A percentile compares a stretch with the other conserved stretches of the same genome.
Evolutionary conservation across 2,329 filamentous ascomycete species (phyloP).

Genomic region (Blumeria hordei): DNA sequence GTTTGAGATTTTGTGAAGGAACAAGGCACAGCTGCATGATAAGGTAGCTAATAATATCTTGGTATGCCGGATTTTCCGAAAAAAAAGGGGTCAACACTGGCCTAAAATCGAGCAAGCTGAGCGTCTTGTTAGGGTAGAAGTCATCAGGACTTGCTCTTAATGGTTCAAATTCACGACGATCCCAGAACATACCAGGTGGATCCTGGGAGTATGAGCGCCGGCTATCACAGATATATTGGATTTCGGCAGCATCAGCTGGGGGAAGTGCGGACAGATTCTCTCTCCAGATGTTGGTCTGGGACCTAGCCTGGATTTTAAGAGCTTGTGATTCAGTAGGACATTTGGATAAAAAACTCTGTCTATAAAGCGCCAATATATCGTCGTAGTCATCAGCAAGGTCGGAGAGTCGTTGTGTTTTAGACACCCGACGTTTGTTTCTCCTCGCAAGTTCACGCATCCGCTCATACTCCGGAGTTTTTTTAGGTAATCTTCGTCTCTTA

Average conservation of each 20-base stretch:
- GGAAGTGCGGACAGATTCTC: neutral
- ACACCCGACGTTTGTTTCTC: neutral
- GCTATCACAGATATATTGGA: slow-evolving; percentile 23
- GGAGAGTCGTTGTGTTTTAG: neutral
- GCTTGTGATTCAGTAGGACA: neutral
- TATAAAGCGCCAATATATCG: slow-evolving; percentile 3
- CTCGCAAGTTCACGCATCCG: neutral
- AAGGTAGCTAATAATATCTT: slow-evolving; percentile 28
- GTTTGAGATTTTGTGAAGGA: slow-evolving; percentile 17
- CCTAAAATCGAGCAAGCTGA: slow-evolving; percentile 41
- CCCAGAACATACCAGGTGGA: slow-evolving; percentile 36
- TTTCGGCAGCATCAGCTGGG: neutral
- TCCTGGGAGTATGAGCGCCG: slow-evolving; percentile 24
- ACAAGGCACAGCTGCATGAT: slow-evolving; percentile 21
- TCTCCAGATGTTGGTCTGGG: neutral
- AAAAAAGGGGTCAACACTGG: slow-evolving; percentile 29
- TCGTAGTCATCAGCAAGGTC: slow-evolving; percentile 3
- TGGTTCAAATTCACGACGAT: slow-evolving; percentile 47
- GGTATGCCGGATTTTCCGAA: slow-evolving; percentile 15
- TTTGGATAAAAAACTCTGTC: slow-evolving; percentile 1
- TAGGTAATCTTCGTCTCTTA: neutral
- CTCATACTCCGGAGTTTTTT: slow-evolving; percentile 2
- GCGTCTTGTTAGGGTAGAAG: slow-evolving; percentile 36
- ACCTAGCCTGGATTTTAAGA: neutral
- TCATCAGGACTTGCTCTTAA: slow-evolving; percentile 33